Evolutionary conservation across 805 yeast species (phyloP), one percentile per base, ranked within the genome.

Genomic region (Phaffomyces antillensis): DNA sequence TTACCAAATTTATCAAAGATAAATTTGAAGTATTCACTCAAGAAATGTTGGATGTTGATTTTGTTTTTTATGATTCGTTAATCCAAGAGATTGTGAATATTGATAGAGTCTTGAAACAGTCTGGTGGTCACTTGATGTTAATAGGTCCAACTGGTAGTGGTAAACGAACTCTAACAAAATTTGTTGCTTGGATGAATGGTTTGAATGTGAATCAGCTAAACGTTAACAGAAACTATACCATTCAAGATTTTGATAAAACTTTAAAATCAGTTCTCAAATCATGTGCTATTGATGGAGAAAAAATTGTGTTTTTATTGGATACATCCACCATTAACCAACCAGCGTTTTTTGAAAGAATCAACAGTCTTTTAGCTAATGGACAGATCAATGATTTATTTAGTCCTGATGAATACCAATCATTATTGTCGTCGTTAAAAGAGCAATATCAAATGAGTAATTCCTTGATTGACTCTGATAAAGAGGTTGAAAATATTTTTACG

Each of bases 121-220:
- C 83, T 0, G 97, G 90, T 56, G 98, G 98, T 0, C 98, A 91
- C 61, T 62, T 86, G 70, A 86, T 91, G 51, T 60, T 91, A 35
- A 83, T 86, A 18, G 98, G 97, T 0, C 78, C 86, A 1, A 75
- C 87, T 43, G 76, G 95, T 1, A 78, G 89, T 52, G 97, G 97
- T 1, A 86, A 86, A 60, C 74, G 87, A 0, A 81, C 90, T 0
- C 56, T 89, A 43, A 70, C 85, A 0, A 76, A 79, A 49, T 91
- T 91, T 71, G 96, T 86, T 5, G 79, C 95, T 0, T 91, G 98
- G 98, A 77, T 89, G 65, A 85, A 86, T 59, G 96, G 96, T 0
- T 58, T 86, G 17, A 73, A 68, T 25, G 70, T 80, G 0, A 64
- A 72, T 17, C 86, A 81, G 49, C 69, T 91, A 32, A 67, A 66